Percentiles rank a stretch among this genome's conserved stretches.
Conservation (phyloP, 345 rosid species). For the Durio zibethinus region DNA sequence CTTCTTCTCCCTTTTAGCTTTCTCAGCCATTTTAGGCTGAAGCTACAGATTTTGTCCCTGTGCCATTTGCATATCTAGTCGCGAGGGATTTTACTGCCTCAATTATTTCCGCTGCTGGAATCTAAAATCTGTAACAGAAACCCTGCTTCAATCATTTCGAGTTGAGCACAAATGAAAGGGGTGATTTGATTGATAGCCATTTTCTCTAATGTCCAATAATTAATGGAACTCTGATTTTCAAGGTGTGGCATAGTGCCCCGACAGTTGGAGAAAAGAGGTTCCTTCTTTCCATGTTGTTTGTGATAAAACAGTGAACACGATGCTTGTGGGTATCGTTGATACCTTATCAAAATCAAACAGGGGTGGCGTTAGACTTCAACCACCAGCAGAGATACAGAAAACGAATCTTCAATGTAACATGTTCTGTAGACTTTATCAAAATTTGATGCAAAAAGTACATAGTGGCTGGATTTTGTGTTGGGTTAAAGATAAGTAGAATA, state of each 20-base stretch:
- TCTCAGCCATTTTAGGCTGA: too few relatives aligned
- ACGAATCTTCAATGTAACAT: not conserved
- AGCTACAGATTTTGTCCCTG: too few relatives aligned
- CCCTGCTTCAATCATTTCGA: too few relatives aligned
- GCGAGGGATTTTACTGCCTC: too few relatives aligned
- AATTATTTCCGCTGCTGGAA: too few relatives aligned
- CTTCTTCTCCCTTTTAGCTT: too few relatives aligned
- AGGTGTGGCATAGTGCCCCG: not conserved
- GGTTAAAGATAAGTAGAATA: not conserved
- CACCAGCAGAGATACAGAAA: not conserved
- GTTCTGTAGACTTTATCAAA: not conserved
- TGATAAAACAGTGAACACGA: not conserved
- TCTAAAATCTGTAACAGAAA: too few relatives aligned
- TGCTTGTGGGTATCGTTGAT: not conserved
- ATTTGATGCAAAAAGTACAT: not conserved
- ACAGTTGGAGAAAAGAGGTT: not conserved
- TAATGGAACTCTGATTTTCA: not conserved
- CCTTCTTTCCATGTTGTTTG: not conserved
- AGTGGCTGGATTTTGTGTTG: not conserved
- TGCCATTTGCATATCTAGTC: too few relatives aligned
- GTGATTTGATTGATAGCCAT: not conserved
- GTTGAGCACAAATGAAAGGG: too few relatives aligned
- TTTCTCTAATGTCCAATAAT: not conserved
- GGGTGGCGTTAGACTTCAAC: not conserved
- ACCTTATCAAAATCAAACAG: not conserved